Percentiles rank a stretch among this genome's conserved stretches.
Conservation (phyloP, 257 asterid species). For the Petrea volubilis region DNA sequence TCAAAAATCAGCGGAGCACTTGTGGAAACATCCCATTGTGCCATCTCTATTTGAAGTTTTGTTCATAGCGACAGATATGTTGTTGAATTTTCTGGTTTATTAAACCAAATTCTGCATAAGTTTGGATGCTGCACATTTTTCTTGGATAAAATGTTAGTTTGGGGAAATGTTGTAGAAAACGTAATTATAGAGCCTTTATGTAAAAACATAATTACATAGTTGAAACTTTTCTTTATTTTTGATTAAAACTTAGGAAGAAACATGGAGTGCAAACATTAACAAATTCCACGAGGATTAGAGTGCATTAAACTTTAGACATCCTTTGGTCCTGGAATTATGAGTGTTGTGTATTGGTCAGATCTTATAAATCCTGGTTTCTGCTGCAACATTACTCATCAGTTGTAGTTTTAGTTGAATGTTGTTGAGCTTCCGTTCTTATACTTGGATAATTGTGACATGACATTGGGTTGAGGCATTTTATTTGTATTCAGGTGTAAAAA, state of each 20-base stretch:
- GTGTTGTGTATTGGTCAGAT: not conserved
- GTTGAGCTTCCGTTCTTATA: conserved; percentile 19
- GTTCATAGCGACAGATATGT: not conserved
- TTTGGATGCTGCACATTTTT: not conserved
- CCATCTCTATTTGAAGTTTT: not conserved
- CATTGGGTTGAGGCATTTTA: conserved; percentile 15
- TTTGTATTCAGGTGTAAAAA: conserved; percentile 81
- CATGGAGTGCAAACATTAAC: not conserved
- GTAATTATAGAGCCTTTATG: not conserved
- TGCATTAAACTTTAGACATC: not conserved
- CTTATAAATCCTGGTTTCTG: not conserved
- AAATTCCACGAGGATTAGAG: not conserved
- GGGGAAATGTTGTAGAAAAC: not conserved
- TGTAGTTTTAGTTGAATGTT: conserved; percentile 14
- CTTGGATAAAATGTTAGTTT: not conserved
- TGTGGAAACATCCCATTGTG: not conserved
- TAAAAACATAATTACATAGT: not conserved
- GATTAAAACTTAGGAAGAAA: not conserved
- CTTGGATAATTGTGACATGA: conserved; percentile 18
- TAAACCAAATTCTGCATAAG: not conserved
- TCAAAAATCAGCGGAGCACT: not conserved
- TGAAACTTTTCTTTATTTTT: not conserved
- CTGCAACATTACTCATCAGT: not conserved
- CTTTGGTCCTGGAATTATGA: conserved; percentile 4
- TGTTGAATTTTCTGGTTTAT: conserved; percentile 6